Conservation (phyloP, 495 filamentous ascomycete species). For the Trichodelitschia bisporula region DNA sequence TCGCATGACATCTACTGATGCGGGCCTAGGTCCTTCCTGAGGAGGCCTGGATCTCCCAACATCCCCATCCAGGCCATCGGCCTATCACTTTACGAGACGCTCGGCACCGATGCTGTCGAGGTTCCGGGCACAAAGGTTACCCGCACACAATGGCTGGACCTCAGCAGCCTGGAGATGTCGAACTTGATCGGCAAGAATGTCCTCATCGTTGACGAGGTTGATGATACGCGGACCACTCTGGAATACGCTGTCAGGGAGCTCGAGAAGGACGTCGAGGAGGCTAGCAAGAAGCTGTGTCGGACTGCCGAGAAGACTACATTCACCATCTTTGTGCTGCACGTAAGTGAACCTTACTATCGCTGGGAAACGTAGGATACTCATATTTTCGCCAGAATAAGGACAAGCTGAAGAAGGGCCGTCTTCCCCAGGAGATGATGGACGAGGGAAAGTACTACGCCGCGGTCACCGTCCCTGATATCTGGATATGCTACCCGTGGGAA, state of each 20-base stretch:
- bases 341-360: conserved; percentile 21
- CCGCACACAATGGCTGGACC: conserved; percentile 93
- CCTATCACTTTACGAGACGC: conserved; percentile 82
- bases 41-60: conserved; percentile 64
- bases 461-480: conserved; percentile 68
- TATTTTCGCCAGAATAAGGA: conserved; percentile 53
- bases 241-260: conserved; percentile 93
- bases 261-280: conserved; percentile 80
- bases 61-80: conserved; percentile 99
- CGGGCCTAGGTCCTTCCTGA: conserved; percentile 58
- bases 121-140: conserved; percentile 77
- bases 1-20: background rate
- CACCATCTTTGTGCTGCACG: conserved; percentile 84
- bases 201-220: conserved; percentile 95
- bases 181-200: conserved; percentile 93
- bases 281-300: conserved; percentile 42
- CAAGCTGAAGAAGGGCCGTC: conserved; percentile 72
- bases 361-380: conserved; percentile 1
- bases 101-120: conserved; percentile 35
- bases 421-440: conserved; percentile 60
- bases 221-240: conserved; percentile 90
- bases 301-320: conserved; percentile 53
- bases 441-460: conserved; percentile 63
- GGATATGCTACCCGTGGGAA: conserved; percentile 99
- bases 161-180: conserved; percentile 67